Conservation (phyloP, 2,329 filamentous ascomycete genomes). For the Calonectria pseudoturangicola region DNA sequence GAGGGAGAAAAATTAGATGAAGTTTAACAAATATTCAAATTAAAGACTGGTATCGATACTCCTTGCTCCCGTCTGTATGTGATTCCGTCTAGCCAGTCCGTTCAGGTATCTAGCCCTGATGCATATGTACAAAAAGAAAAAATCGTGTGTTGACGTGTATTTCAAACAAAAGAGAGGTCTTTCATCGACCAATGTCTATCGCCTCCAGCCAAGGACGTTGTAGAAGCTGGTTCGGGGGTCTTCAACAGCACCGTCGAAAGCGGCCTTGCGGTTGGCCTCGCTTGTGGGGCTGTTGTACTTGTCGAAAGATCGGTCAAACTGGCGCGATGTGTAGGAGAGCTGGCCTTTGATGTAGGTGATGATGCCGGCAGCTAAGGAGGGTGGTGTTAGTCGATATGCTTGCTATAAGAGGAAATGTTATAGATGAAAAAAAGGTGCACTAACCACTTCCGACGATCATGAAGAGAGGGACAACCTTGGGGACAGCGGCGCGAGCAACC, state of each 20-base stretch:
- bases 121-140: conserved; percentile 9
- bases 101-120: conserved; percentile 16
- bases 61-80: conserved; percentile 36
- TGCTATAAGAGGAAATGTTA: not conserved
- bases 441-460: conserved; percentile 50
- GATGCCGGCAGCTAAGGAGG: conserved; percentile 38
- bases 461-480: conserved; percentile 50
- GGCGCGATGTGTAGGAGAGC: conserved; percentile 46
- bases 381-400: conserved; percentile 13
- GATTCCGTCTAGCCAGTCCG: conserved; percentile 32
- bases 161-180: not conserved
- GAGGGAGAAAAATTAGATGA: not conserved
- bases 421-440: not conserved
- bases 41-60: conserved; percentile 42
- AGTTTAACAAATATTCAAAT: conserved; percentile 32
- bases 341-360: conserved; percentile 46
- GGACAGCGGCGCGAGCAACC: conserved; percentile 47
- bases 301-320: conserved; percentile 51
- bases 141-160: conserved; percentile 27
- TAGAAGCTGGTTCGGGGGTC: conserved; percentile 52
- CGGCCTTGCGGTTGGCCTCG: conserved; percentile 46
- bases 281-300: conserved; percentile 52
- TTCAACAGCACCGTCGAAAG: conserved; percentile 49
- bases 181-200: conserved; percentile 12
- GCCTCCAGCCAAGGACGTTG: conserved; percentile 52